Evolutionary conservation across 2,329 filamentous ascomycete species (phyloP).

Genomic region (Fusarium acutatum): DNA sequence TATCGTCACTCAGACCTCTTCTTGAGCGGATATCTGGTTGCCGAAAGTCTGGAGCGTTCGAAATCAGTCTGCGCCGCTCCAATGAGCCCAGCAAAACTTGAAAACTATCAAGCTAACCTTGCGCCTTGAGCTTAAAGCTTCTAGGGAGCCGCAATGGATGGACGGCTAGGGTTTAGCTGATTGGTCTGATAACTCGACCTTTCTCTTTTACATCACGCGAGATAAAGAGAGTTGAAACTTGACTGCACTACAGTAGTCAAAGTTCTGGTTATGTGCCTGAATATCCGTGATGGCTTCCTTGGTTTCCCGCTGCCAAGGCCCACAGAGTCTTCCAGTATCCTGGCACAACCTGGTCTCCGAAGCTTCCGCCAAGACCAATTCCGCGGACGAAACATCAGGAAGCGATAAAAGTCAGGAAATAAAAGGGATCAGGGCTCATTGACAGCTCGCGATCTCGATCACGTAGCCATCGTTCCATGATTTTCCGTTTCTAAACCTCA

Average conservation of each 20-base stretch:
- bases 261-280: conserved; percentile 21
- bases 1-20: background rate
- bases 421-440: background rate
- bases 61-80: conserved; percentile 20
- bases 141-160: conserved; percentile 1
- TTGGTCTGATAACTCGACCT: conserved; percentile 12
- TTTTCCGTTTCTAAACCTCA: conserved; percentile 14
- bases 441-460: conserved; percentile 34
- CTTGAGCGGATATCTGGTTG: conserved; percentile 6
- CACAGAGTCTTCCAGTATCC: conserved; percentile 32
- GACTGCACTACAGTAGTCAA: background rate
- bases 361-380: conserved; percentile 35
- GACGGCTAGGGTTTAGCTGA: conserved; percentile 1
- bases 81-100: conserved; percentile 18
- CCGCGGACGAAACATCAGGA: conserved; percentile 1
- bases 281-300: conserved; percentile 29
- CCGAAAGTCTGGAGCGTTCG: conserved; percentile 37
- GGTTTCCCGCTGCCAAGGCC: conserved; percentile 26
- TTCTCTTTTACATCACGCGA: conserved; percentile 1
- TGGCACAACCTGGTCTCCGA: conserved; percentile 28
- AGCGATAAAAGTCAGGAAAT: background rate
- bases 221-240: background rate
- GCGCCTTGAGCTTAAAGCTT: conserved; percentile 12
- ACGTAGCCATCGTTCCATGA: conserved; percentile 3
- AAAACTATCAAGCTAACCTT: conserved; percentile 20